Conservation (phyloP, 1,284 basidiomycete species). For the Ganoderma lucidum region DNA sequence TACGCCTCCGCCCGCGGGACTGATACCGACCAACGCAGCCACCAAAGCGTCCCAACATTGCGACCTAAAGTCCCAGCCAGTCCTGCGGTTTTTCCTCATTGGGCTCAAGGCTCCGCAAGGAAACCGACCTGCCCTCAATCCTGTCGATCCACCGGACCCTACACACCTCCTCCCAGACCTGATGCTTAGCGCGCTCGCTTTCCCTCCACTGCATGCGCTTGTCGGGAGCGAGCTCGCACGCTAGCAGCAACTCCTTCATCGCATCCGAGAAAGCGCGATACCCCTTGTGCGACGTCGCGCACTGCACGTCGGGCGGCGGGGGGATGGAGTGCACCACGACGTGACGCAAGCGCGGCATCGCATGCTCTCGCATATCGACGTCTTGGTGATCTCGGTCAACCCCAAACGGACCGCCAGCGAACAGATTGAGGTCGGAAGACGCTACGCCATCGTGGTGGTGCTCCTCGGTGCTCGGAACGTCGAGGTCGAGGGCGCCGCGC, state of each 20-base stretch:
- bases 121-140: not conserved
- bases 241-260: constrained; percentile 19
- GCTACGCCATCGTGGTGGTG: not conserved
- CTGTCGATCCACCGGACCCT: constrained; percentile 2
- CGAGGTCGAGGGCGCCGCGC: constrained; percentile 23
- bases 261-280: constrained; percentile 21
- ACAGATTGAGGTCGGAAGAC: not conserved
- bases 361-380: not conserved
- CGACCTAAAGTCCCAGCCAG: not conserved
- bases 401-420: not conserved
- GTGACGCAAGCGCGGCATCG: constrained; percentile 13
- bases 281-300: constrained; percentile 20
- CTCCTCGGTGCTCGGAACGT: not conserved
- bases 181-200: not conserved
- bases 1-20: too few relatives aligned
- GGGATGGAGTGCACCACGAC: constrained; percentile 28
- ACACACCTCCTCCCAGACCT: not conserved
- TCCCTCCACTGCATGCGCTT: constrained; percentile 16
- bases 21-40: too few relatives aligned
- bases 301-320: constrained; percentile 11
- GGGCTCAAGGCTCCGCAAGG: not conserved
- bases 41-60: not conserved
- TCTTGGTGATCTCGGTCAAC: not conserved
- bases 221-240: constrained; percentile 20
- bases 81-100: not conserved